phyloP scores from a whole-genome alignment of 192 early-diverging fungal genomes.

The Physocladia obscura region DNA sequence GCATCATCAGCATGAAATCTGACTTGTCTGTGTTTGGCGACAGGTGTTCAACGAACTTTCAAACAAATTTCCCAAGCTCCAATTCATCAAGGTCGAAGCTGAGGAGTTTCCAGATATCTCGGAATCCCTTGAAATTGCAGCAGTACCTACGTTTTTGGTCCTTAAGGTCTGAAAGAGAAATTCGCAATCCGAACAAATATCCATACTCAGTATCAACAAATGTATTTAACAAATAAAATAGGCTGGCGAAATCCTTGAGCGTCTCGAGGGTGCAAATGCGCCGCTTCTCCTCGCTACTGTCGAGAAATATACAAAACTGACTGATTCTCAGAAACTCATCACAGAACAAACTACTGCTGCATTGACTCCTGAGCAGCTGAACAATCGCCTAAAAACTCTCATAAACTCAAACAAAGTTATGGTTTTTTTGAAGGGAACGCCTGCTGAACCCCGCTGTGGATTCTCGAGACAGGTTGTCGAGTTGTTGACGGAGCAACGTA shows the following conservation, averaged over 20 bases:
- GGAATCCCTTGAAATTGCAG: slow-evolving; percentile 83
- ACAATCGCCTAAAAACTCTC: slow-evolving; percentile 40
- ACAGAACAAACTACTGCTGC: slow-evolving; percentile 35
- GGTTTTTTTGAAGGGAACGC: slow-evolving; percentile 97
- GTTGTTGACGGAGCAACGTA: slow-evolving; percentile 70
- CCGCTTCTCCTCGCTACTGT: slow-evolving; percentile 72
- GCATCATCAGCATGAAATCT: no score
- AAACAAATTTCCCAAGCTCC: slow-evolving; percentile 68
- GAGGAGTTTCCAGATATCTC: slow-evolving; percentile 87
- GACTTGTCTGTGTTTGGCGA: no score
- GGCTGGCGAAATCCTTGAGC: slow-evolving; percentile 67
- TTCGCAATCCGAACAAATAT: background rate
- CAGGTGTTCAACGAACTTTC: slow-evolving; percentile 82
- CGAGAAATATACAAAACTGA: slow-evolving; percentile 61
- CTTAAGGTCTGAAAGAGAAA: slow-evolving; percentile 69
- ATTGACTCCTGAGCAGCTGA: slow-evolving; percentile 32
- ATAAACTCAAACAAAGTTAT: slow-evolving; percentile 65
- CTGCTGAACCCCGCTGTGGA: slow-evolving; percentile 86
- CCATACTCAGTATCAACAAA: background rate
- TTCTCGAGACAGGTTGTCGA: slow-evolving; percentile 83
- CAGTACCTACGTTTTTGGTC: slow-evolving; percentile 89
- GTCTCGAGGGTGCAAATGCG: slow-evolving; percentile 86
- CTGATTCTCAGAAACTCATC: slow-evolving; percentile 24
- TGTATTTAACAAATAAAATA: slow-evolving; percentile 37
- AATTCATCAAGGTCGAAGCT: slow-evolving; percentile 86